Evolutionary conservation across 192 early-diverging fungal species (phyloP).

Genomic region (Coemansia erecta): DNA sequence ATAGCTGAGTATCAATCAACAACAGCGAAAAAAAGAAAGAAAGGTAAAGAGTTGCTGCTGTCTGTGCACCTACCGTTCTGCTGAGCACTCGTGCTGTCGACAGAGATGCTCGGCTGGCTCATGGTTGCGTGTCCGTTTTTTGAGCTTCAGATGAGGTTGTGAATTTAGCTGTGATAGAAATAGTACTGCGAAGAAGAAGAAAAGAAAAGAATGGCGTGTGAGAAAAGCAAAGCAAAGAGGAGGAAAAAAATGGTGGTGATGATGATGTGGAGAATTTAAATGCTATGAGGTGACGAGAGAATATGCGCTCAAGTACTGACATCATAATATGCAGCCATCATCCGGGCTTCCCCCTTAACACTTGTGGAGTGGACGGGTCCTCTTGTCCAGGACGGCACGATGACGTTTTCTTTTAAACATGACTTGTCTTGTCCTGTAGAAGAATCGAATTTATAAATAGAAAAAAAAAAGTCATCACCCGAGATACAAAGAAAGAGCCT

Average conservation of each 20-base stretch:
- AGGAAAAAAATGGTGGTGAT: not conserved
- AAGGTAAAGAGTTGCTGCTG: too few relatives aligned
- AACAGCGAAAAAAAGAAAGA: too few relatives aligned
- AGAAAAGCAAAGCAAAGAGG: not conserved
- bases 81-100: not conserved
- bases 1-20: too few relatives aligned
- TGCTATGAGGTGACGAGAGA: too few relatives aligned
- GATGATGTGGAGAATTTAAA: not conserved
- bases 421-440: not conserved
- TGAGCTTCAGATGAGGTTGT: too few relatives aligned
- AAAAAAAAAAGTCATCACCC: not conserved
- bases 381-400: too few relatives aligned
- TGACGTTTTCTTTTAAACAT: too few relatives aligned
- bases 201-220: not conserved
- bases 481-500: not conserved
- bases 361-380: too few relatives aligned
- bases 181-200: not conserved
- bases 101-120: conserved; percentile 6
- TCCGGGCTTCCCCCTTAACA: too few relatives aligned
- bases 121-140: not conserved
- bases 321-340: too few relatives aligned
- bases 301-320: too few relatives aligned
- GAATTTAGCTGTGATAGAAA: not conserved
- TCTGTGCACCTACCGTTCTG: not conserved
- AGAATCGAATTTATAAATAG: not conserved